phyloP scores from a whole-genome alignment of 2,329 filamentous ascomycete species.

The Thermothelomyces thermophilus region DNA sequence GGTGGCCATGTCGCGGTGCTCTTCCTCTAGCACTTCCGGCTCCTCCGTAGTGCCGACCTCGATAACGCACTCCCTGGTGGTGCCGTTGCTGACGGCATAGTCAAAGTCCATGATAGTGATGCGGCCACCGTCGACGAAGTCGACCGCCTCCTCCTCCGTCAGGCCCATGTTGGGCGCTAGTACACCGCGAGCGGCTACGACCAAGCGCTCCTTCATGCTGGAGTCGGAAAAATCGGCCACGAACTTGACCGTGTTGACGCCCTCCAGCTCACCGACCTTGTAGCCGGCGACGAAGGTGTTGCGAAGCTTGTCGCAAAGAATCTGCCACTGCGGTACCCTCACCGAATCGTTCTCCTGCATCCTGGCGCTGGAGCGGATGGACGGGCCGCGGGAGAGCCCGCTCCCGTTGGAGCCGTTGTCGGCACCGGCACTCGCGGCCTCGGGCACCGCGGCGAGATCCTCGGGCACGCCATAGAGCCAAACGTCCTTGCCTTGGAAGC shows the following conservation, averaged over 20 bases:
- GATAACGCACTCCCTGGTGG: conserved; percentile 54
- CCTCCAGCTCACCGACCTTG: conserved; percentile 57
- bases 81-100: conserved; percentile 51
- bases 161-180: conserved; percentile 49
- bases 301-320: conserved; percentile 59
- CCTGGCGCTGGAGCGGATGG: conserved; percentile 34
- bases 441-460: conserved; percentile 57
- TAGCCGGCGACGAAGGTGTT: conserved; percentile 65
- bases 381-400: conserved; percentile 34
- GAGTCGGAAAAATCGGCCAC: conserved; percentile 50
- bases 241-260: conserved; percentile 65
- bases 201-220: conserved; percentile 49
- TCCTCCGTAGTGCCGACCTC: conserved; percentile 65
- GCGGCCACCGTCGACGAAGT: conserved; percentile 73
- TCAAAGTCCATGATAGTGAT: conserved; percentile 69
- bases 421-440: conserved; percentile 29
- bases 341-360: conserved; percentile 33
- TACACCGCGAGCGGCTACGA: conserved; percentile 68
- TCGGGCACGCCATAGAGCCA: conserved; percentile 77
- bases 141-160: conserved; percentile 63
- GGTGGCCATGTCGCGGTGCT: conserved; percentile 64
- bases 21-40: conserved; percentile 65
- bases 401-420: conserved; percentile 26
- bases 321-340: conserved; percentile 59
- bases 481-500: conserved; percentile 64